Evolutionary conservation across 2,329 filamentous ascomycete genomes (phyloP), one percentile per base, ranked within the genome.

Genomic region (Neonectria coccinea): DNA sequence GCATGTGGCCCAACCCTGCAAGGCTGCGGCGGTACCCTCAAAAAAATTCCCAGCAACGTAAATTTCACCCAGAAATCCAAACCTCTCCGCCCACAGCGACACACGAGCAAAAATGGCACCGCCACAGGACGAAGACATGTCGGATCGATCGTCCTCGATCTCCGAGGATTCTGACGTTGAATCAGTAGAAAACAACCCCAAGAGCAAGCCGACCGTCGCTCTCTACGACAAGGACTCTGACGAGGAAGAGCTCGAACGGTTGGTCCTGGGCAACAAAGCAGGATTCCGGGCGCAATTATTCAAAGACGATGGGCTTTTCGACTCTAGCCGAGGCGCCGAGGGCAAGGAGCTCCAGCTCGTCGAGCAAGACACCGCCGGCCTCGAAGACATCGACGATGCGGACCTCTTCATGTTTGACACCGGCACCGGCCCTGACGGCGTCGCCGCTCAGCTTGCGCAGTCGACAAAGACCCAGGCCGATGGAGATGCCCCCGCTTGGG

Each of bases 371-470:
- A 72, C 75, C 16, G 79, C 68, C 73, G 73, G 92, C 70, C 67
- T 94, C 61, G 90, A 89, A 71, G 86, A 88, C 55, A 70, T 83
- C 14, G 90, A 91, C 59, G 94, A 97, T 82, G 88, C 89, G 58
- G 91, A 95, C 79, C 85, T 97, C 50, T 97, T 97, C 81, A 92
- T 94, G 79, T 86, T 95, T 67, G 94, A 97, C 77, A 86, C 90
- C 1, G 89, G 88, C 44, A 82, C 85, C 25, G 80, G 81, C 1
- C 18, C 64, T 44, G 61, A 51, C 22, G 79, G 80, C 22, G 71
- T 73, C n/a, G 77, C 73, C 20, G 74, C 80, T 29, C 72, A 78
- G 11, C 57, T 71, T 10, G 59, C 75, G 6, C 76, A 79, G 39
- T 56, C 74, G 18, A 36, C 67, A 45, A 69, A 73, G 20, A 65